phyloP scores from a whole-genome alignment of 2,329 filamentous ascomycete genomes.

The Knufia fluminis region DNA sequence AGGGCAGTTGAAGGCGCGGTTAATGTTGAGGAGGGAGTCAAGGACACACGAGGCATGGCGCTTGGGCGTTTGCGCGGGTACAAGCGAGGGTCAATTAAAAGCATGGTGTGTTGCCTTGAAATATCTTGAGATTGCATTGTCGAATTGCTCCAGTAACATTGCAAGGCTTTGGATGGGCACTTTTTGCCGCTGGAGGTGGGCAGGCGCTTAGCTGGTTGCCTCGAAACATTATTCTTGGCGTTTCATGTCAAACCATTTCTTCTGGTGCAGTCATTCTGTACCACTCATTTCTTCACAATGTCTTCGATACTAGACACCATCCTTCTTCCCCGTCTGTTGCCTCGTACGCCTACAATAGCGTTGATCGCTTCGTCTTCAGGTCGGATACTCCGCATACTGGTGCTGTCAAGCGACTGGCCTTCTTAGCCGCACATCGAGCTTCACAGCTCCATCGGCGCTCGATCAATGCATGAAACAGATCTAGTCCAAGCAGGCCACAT shows the following conservation, averaged over 20 bases:
- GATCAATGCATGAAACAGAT: neutral
- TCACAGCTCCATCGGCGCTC: constrained; percentile 5
- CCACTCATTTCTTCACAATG: neutral
- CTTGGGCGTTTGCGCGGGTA: neutral
- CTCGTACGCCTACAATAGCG: constrained; percentile 1
- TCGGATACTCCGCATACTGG: neutral
- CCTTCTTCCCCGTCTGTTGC: neutral
- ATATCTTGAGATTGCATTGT: neutral
- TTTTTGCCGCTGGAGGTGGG: neutral
- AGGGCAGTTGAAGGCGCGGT: constrained; percentile 6
- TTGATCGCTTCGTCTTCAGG: neutral
- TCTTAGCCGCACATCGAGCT: constrained; percentile 7
- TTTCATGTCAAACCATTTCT: constrained; percentile 5
- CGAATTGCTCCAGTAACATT: neutral
- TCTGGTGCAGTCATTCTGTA: neutral
- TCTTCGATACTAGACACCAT: neutral
- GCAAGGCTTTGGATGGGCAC: neutral
- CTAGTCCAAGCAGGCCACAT: neutral
- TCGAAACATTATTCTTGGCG: constrained; percentile 9
- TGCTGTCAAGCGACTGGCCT: constrained; percentile 5
- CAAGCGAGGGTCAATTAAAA: neutral
- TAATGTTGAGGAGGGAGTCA: neutral
- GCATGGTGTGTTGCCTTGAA: neutral
- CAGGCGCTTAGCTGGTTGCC: neutral
- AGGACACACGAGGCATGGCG: neutral